Percentiles rank a stretch among this genome's conserved stretches.
phyloP scores from a whole-genome alignment of 2,329 filamentous ascomycete genomes.

The Fusarium pilosicola region DNA sequence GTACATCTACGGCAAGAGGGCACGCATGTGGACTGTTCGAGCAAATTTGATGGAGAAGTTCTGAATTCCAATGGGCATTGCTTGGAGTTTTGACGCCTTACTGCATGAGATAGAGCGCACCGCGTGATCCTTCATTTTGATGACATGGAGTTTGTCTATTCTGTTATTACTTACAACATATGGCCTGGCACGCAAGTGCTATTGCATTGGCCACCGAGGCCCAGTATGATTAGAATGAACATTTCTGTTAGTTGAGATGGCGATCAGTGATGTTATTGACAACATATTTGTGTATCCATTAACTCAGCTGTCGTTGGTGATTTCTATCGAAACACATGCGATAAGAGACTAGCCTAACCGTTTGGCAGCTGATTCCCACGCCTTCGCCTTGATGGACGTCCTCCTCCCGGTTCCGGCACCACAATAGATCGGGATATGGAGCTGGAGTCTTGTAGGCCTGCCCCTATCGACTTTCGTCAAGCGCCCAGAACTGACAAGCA shows the following conservation, averaged over 20 bases:
- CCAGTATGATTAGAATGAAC: neutral
- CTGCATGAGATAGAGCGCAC: neutral
- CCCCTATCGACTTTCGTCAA: neutral
- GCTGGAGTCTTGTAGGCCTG: neutral
- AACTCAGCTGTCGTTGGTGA: neutral
- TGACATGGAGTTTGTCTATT: neutral
- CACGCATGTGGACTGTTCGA: conserved; percentile 92
- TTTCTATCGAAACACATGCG: neutral
- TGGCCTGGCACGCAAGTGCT: conserved; percentile 1
- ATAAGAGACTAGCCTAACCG: neutral
- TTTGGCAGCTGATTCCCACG: neutral
- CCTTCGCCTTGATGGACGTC: neutral
- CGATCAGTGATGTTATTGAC: neutral
- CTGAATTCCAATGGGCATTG: conserved; percentile 33
- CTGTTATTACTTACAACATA: conserved; percentile 4
- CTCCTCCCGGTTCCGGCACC: neutral
- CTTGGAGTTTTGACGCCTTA: conserved; percentile 13
- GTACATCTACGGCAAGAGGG: conserved; percentile 92
- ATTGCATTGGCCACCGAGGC: neutral
- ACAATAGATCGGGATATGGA: neutral
- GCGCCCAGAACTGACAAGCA: neutral
- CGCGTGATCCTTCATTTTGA: neutral
- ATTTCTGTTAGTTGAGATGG: neutral
- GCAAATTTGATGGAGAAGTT: conserved; percentile 87
- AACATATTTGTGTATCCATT: neutral